phyloP scores from a whole-genome alignment of 208 protist species.

The Trypanosoma scelopori region DNA sequence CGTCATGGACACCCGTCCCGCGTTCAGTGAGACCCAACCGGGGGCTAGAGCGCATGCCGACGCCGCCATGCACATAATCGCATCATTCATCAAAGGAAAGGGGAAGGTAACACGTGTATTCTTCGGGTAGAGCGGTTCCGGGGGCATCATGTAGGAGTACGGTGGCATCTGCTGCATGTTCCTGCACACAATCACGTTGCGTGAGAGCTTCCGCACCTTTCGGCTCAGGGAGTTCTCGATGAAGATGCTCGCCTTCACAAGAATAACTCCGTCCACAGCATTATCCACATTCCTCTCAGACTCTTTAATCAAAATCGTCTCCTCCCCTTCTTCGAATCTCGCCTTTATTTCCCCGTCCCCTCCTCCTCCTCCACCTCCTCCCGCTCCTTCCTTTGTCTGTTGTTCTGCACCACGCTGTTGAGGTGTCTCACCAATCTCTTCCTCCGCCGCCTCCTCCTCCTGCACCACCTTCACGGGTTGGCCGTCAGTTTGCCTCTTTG shows the following conservation, averaged over 20 bases:
- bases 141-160: slow-evolving; percentile 74
- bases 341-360: neutral
- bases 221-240: slow-evolving; percentile 55
- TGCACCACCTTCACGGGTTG: no score
- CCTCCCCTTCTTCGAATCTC: no score
- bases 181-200: slow-evolving; percentile 51
- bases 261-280: slow-evolving; percentile 35
- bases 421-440: neutral
- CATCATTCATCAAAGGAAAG: slow-evolving; percentile 67
- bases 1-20: slow-evolving; percentile 6
- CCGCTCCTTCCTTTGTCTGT: neutral
- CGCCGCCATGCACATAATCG: slow-evolving; percentile 63
- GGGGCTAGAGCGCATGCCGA: slow-evolving; percentile 15
- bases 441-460: neutral
- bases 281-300: slow-evolving; percentile 13
- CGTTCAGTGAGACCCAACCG: neutral
- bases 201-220: slow-evolving; percentile 66
- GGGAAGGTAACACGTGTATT: slow-evolving; percentile 51
- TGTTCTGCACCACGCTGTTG: no score
- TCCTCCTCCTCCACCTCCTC: neutral
- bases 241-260: slow-evolving; percentile 51
- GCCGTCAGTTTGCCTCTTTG: neutral
- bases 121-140: slow-evolving; percentile 74
- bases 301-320: no score
- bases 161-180: slow-evolving; percentile 48